A percentile compares a stretch with the other conserved stretches of the same genome.
Conservation (phyloP, 106 monocot genomes). For the Dioscorea alata region DNA sequence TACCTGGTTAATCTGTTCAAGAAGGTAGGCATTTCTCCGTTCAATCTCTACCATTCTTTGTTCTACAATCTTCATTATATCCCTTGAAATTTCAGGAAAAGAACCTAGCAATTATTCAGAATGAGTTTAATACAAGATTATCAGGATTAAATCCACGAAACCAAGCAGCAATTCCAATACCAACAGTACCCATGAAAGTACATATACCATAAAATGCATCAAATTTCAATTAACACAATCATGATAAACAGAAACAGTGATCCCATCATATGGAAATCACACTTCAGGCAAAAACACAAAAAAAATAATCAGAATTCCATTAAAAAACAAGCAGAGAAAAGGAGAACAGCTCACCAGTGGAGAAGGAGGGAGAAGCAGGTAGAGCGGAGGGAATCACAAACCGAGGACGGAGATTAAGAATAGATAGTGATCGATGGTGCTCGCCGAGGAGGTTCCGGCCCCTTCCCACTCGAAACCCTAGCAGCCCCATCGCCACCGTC, state of each 20-base stretch:
- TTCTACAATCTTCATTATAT: conserved; percentile 51
- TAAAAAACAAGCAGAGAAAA: neutral
- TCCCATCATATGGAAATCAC: neutral
- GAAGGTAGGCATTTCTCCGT: conserved; percentile 44
- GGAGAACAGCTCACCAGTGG: neutral
- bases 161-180: neutral
- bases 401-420: neutral
- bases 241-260: neutral
- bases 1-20: conserved; percentile 46
- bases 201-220: too few species aligned
- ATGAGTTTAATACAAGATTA: neutral
- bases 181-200: neutral
- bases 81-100: conserved; percentile 19
- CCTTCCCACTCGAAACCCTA: neutral
- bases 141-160: neutral
- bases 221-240: neutral
- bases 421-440: neutral
- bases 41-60: conserved; percentile 51
- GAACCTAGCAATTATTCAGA: conserved; percentile 2
- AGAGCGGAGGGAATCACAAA: neutral
- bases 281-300: neutral
- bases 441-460: conserved; percentile 1
- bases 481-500: neutral
- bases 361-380: neutral
- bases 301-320: neutral